phyloP scores from a whole-genome alignment of 768 basidiomycete species.

The Coprinopsis marcescibilis region DNA sequence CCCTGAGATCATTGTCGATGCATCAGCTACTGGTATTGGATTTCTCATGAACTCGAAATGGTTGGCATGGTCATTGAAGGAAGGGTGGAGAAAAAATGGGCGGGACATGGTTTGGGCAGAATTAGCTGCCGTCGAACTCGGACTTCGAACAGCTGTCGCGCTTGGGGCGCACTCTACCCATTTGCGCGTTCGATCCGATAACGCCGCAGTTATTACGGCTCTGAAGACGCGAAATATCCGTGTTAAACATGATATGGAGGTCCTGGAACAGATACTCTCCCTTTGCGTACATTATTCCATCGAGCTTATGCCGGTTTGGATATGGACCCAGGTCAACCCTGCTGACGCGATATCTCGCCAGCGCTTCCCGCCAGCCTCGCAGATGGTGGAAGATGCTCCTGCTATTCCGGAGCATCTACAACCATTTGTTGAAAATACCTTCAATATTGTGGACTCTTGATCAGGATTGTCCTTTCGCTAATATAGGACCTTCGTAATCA shows the following conservation, averaged over 20 bases:
- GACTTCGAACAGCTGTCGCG: constrained; percentile 25
- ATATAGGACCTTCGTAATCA: no score
- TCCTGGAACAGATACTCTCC: constrained; percentile 23
- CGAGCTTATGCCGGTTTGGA: constrained; percentile 21
- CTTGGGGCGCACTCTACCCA: constrained; percentile 17
- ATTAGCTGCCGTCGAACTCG: constrained; percentile 39
- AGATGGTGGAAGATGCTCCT: neutral
- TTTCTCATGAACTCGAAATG: constrained; percentile 27
- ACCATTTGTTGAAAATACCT: constrained; percentile 10
- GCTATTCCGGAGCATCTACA: constrained; percentile 7
- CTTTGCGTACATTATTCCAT: constrained; percentile 19
- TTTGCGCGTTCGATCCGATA: constrained; percentile 34
- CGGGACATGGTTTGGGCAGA: constrained; percentile 40
- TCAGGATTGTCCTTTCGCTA: no score
- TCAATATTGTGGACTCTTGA: no score
- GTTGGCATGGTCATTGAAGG: constrained; percentile 33
- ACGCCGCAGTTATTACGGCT: constrained; percentile 32
- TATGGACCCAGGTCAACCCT: constrained; percentile 26
- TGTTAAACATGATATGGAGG: constrained; percentile 19
- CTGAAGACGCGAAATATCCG: constrained; percentile 21
- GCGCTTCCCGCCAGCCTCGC: constrained; percentile 11
- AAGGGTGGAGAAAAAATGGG: constrained; percentile 23
- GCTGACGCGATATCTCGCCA: constrained; percentile 30
- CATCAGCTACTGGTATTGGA: constrained; percentile 38
- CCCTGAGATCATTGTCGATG: constrained; percentile 33